Base-by-base conservation (phyloP, 495 filamentous ascomycete genomes). In the Astrocystis sublimbata region DNA sequence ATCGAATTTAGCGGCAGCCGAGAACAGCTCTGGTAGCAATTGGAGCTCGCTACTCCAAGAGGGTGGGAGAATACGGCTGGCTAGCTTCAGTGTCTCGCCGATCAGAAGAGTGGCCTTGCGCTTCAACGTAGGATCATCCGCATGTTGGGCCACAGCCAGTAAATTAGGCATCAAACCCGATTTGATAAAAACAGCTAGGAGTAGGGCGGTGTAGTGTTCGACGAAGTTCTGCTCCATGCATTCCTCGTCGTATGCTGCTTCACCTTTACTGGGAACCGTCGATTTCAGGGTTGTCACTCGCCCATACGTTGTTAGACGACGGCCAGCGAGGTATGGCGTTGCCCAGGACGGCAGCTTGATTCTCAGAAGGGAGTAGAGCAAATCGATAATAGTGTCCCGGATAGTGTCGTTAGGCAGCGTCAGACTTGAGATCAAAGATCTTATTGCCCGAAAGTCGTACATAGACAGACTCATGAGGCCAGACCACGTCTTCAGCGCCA, bases 321-420 rank as follows among this genome's bases (percentile, higher is more conserved):
- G 84, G 6, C 96, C 94, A 38, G 96, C 94, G 46, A 98, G 83
- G 69, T 96, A 98, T 19, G 92, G 96, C 1, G 92, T 92, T 26
- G 93, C 93, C 96, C 96, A 98, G 0, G 92, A 93, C 6, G 94
- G 94, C 21, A 92, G 87, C 68, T 96, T 97, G 71, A 98, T 97
- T 43, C 92, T 87, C 61, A 98, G 81, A 23, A 97, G 85, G 60
- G 93, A 92, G 72, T 93, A 97, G 42, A 98, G 76, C 6, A 98
- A 78, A 67, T 98, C 94, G 64, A 98, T 78, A 43, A 97, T 78
- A 7, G 77, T 89, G 77, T 80, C 89, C 67, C 79, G 86, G 69
- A 88, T 81, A n/a, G 82, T 78, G 2, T 86, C 78, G 46, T 85
- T 84, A 12, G 89, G 86, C 51, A 92, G 86, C 56, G 91, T 86